Conservation (phyloP, 2,329 filamentous ascomycete genomes). For the Fusarium palustre region DNA sequence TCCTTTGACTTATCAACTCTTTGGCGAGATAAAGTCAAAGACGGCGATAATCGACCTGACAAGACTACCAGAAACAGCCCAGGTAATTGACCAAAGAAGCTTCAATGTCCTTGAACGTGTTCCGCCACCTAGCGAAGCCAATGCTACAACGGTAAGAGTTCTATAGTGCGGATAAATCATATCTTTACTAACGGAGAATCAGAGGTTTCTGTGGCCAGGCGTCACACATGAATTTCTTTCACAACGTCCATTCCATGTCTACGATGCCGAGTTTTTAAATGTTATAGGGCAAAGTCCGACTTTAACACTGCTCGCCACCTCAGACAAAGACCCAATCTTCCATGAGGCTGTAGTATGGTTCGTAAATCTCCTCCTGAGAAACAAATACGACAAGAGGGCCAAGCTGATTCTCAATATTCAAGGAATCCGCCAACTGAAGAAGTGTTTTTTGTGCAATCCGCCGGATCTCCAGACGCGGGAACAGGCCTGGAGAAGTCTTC, state of each 20-base stretch:
- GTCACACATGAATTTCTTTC: conserved; percentile 34
- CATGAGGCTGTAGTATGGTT: conserved; percentile 68
- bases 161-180: accelerated
- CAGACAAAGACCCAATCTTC: conserved; percentile 60
- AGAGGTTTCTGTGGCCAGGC: conserved; percentile 39
- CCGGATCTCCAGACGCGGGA: conserved; percentile 59
- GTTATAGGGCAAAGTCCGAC: conserved; percentile 62
- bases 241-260: conserved; percentile 47
- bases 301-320: conserved; percentile 62
- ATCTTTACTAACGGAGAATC: background rate
- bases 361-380: background rate
- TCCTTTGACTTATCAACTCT: conserved; percentile 3
- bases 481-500: conserved; percentile 64
- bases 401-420: accelerated
- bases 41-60: background rate
- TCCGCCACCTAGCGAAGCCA: conserved; percentile 26
- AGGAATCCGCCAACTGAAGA: conserved; percentile 60
- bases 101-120: conserved; percentile 41
- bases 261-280: conserved; percentile 62
- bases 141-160: conserved; percentile 34
- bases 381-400: accelerated
- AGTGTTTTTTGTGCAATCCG: conserved; percentile 66
- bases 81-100: conserved; percentile 41
- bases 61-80: conserved; percentile 29
- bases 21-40: background rate